A percentile compares a stretch with the other conserved stretches of the same genome.
phyloP scores from a whole-genome alignment of 129 eudicot species.

The Chrysanthemum lavandulifolium region DNA sequence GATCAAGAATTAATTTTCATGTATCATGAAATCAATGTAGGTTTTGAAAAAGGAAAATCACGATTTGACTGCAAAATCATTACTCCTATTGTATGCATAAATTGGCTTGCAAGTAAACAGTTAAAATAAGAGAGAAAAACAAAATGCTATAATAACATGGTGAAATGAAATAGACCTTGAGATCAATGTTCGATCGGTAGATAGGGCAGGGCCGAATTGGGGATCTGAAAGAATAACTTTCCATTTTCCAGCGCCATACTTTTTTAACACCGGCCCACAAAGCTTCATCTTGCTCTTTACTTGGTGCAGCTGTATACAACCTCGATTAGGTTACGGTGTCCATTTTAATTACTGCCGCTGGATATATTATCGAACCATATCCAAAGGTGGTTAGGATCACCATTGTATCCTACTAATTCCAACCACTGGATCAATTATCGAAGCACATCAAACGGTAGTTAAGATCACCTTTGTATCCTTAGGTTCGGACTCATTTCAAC shows the following conservation, averaged over 20 bases:
- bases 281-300: constrained; percentile 24
- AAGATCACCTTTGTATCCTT: neutral
- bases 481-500: constrained; percentile 6
- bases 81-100: too few relatives aligned
- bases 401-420: constrained; percentile 1
- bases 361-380: constrained; percentile 13
- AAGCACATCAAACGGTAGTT: constrained; percentile 2
- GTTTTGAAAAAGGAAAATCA: too few relatives aligned
- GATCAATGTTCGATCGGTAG: constrained; percentile 26
- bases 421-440: constrained; percentile 18
- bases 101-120: neutral
- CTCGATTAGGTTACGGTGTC: too few relatives aligned
- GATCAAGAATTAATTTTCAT: too few relatives aligned
- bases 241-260: constrained; percentile 31
- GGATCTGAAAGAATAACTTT: constrained; percentile 28
- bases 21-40: too few relatives aligned
- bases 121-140: neutral
- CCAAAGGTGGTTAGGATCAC: neutral
- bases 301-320: too few relatives aligned
- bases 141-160: neutral
- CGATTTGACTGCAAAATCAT: too few relatives aligned
- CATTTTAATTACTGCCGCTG: constrained; percentile 10
- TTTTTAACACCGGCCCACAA: constrained; percentile 25
- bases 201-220: constrained; percentile 11
- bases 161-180: constrained; percentile 25